phyloP scores from a whole-genome alignment of 495 filamentous ascomycete species.

The Xylaria sp. region DNA sequence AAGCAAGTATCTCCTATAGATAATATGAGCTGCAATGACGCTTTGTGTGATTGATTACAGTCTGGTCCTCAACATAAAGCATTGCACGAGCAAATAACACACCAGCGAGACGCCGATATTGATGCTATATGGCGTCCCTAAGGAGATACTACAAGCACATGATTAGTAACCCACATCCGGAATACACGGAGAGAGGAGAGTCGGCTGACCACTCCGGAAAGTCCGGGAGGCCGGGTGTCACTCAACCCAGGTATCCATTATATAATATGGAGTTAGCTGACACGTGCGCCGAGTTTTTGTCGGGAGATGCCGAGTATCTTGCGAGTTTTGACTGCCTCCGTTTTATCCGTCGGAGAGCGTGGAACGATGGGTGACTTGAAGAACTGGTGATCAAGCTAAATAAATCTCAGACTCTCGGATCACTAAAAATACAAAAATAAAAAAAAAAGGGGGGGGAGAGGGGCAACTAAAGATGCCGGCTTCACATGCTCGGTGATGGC shows the following conservation, averaged over 20 bases:
- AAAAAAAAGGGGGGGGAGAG: too few relatives aligned
- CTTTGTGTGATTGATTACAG: neutral
- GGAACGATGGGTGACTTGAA: neutral
- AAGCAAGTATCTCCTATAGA: too few relatives aligned
- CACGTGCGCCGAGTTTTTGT: neutral
- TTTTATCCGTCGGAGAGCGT: neutral
- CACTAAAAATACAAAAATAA: too few relatives aligned
- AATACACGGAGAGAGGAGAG: neutral
- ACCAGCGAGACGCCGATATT: neutral
- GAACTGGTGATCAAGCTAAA: neutral
- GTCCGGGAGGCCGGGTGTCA: neutral
- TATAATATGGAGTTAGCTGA: neutral
- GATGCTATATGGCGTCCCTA: neutral
- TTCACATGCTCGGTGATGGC: neutral
- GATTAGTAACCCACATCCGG: neutral
- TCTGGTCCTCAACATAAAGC: neutral
- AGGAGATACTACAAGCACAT: neutral
- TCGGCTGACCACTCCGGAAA: conserved; percentile 9
- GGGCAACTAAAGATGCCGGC: neutral
- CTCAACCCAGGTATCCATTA: neutral
- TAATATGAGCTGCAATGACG: neutral
- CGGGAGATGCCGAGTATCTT: neutral
- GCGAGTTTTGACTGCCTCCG: neutral
- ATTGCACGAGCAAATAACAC: neutral
- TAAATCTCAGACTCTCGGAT: neutral